Evolutionary conservation across 768 basidiomycete genomes (phyloP).

Genomic region (Chalciporus chontae): DNA sequence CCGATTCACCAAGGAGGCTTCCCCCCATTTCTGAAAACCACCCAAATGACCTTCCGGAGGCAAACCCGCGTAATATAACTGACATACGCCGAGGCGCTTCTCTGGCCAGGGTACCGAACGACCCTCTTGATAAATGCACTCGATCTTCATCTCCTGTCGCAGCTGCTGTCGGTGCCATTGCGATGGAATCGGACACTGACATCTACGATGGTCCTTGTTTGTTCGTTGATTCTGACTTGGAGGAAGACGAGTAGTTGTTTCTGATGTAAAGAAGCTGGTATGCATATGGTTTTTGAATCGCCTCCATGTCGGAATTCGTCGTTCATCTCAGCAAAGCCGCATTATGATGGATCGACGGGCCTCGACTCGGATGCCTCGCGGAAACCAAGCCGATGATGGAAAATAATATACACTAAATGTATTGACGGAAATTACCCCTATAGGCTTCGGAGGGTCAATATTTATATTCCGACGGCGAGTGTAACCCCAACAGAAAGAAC

Average conservation of each 20-base stretch:
- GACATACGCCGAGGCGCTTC: neutral
- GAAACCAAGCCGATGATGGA: neutral
- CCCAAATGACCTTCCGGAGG: neutral
- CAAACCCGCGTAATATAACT: neutral
- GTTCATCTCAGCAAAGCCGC: no score
- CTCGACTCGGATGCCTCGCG: neutral
- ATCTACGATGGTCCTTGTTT: constrained; percentile 26
- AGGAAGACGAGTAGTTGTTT: constrained; percentile 21
- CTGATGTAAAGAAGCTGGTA: neutral
- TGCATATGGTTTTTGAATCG: no score
- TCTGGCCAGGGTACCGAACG: neutral
- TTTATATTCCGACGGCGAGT: constrained; percentile 25
- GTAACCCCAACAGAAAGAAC: constrained; percentile 28
- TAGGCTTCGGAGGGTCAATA: constrained; percentile 15
- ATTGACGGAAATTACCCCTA: neutral
- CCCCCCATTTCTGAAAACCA: neutral
- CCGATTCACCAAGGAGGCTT: neutral
- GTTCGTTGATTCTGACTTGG: constrained; percentile 29
- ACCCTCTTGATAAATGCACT: neutral
- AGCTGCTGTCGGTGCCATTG: neutral
- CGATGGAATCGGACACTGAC: constrained; percentile 1
- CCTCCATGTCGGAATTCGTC: no score
- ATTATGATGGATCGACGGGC: neutral
- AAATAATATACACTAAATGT: no score
- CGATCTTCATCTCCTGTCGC: neutral